These are phyloP conservation scores for Echinochloa phyllopogon DNA, from an alignment of 176 grass and related monocot genomes.

Conservation along the genomic window DNA sequence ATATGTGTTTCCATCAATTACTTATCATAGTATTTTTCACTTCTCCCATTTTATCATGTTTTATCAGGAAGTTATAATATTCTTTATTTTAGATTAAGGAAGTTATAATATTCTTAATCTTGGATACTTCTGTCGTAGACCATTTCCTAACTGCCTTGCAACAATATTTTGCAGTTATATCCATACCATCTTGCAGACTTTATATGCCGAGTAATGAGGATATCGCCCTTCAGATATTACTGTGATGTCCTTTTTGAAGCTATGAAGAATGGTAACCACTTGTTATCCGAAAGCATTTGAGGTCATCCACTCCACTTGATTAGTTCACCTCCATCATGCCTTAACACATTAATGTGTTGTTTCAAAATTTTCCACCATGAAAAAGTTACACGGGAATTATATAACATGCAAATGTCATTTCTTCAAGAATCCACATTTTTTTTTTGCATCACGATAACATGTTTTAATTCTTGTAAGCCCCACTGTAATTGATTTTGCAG, in stretches of 20 bases:
- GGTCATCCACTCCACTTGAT: not conserved
- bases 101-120: not conserved
- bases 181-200: constrained; percentile 90
- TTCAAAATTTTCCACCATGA: not conserved
- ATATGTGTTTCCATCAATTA: not conserved
- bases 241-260: constrained; percentile 94
- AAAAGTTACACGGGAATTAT: not conserved
- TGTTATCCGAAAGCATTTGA: not conserved
- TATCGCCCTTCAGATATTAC: constrained; percentile 90
- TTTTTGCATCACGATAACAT: not conserved
- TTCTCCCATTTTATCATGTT: not conserved
- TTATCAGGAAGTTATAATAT: not conserved
- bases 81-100: not conserved
- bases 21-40: not conserved
- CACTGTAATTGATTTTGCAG: not conserved
- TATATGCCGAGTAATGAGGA: constrained; percentile 84
- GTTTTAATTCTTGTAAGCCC: not conserved
- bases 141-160: constrained; percentile 27
- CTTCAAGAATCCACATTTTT: constrained; percentile 1
- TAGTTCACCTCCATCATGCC: not conserved
- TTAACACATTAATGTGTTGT: not conserved
- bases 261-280: constrained; percentile 89
- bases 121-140: not conserved
- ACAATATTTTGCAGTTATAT: constrained; percentile 73
- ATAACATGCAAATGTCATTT: not conserved